Evolutionary conservation across 805 yeast species (phyloP).

Genomic region (Candida silvicultrix): DNA sequence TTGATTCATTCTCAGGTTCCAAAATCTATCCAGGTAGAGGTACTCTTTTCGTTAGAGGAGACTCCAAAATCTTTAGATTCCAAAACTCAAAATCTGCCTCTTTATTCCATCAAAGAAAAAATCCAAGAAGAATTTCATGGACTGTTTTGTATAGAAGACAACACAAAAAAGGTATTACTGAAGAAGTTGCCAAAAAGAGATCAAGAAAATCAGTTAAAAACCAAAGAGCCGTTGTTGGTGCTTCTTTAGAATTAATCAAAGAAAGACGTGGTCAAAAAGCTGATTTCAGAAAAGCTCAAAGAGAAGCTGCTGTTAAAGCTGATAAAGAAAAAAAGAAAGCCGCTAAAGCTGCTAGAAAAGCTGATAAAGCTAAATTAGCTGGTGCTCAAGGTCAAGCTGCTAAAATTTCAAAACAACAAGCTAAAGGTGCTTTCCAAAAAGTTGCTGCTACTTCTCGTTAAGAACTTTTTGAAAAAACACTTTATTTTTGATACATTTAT

Average conservation of each 20-base stretch:
- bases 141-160: slow-evolving; percentile 99
- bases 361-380: slow-evolving; percentile 79
- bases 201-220: slow-evolving; percentile 95
- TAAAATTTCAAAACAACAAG: slow-evolving; percentile 89
- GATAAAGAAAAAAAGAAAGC: slow-evolving; percentile 88
- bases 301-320: slow-evolving; percentile 80
- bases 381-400: slow-evolving; percentile 72
- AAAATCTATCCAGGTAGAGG: slow-evolving; percentile 99
- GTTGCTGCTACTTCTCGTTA: slow-evolving; percentile 96
- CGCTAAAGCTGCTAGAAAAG: slow-evolving; percentile 92
- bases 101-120: slow-evolving; percentile 99
- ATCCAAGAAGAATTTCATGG: slow-evolving; percentile 99
- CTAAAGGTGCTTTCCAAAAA: slow-evolving; percentile 97
- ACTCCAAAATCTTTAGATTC: slow-evolving; percentile 99
- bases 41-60: slow-evolving; percentile 98
- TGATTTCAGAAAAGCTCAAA: slow-evolving; percentile 96
- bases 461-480: too few relatives aligned
- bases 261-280: slow-evolving; percentile 96
- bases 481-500: too few relatives aligned
- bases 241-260: slow-evolving; percentile 95
- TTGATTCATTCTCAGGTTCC: slow-evolving; percentile 98
- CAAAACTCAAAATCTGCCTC: slow-evolving; percentile 96
- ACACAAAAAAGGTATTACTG: slow-evolving; percentile 99
- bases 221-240: slow-evolving; percentile 99
- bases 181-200: slow-evolving; percentile 97